Evolutionary conservation across 805 yeast genomes (phyloP).

Genomic region (Saccharomyces paradoxus): DNA sequence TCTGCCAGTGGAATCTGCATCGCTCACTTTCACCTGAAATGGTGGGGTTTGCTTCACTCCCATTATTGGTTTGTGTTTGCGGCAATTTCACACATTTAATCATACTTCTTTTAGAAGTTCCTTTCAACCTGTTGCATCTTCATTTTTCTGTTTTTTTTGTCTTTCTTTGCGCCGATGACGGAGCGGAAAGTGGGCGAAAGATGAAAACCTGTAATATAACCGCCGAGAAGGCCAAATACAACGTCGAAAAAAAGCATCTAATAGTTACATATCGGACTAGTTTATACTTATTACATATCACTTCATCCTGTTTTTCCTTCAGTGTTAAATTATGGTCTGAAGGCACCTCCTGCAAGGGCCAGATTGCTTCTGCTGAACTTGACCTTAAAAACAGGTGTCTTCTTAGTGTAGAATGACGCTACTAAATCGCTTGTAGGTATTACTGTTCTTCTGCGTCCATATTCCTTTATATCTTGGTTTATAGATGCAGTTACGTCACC

Average conservation of each 20-base stretch:
- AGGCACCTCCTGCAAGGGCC: conserved; percentile 90
- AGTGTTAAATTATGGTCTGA: conserved; percentile 33
- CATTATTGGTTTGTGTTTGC: background rate
- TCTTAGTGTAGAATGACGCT: conserved; percentile 88
- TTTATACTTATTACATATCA: background rate
- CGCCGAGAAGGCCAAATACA: background rate
- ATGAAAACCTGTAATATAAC: background rate
- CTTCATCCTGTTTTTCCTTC: background rate
- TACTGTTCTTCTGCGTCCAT: conserved; percentile 55
- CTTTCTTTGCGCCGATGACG: background rate
- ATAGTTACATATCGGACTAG: background rate
- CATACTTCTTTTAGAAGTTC: background rate
- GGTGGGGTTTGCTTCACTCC: background rate
- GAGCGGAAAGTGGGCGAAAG: background rate
- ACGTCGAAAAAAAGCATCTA: background rate
- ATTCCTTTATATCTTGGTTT: conserved; percentile 36
- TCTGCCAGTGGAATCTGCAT: background rate
- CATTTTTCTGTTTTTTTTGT: background rate
- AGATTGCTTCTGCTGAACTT: conserved; percentile 86
- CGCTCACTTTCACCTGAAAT: background rate
- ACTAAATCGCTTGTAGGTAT: conserved; percentile 83
- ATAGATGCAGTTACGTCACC: conserved; percentile 29
- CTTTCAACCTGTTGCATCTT: background rate
- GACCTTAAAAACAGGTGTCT: conserved; percentile 88
- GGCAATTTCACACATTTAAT: background rate